phyloP scores from a whole-genome alignment of 208 protist species.

The Leishmania amazonensis region DNA sequence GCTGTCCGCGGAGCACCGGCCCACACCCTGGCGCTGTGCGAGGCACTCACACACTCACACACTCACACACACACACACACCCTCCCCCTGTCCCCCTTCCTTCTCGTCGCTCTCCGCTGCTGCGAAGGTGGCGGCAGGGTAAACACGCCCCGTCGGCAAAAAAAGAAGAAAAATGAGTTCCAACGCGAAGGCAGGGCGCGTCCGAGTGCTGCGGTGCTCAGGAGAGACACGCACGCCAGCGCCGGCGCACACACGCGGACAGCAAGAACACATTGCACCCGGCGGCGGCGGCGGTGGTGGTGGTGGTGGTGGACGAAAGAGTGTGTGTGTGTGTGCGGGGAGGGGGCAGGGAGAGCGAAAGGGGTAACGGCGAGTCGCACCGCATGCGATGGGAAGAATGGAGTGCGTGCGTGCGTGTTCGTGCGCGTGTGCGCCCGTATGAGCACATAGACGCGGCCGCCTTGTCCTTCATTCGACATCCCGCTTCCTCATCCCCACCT shows the following conservation, averaged over 20 bases:
- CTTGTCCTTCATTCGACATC: background rate
- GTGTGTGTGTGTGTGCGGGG: too few species aligned
- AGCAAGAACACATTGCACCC: too few species aligned
- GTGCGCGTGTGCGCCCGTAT: background rate
- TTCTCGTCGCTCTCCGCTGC: background rate
- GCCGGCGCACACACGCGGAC: too few species aligned
- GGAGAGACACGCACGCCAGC: too few species aligned
- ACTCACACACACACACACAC: background rate
- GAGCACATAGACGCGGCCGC: background rate
- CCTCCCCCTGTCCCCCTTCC: too few species aligned
- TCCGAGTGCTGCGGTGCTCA: background rate
- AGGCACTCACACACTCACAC: background rate
- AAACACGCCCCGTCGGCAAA: background rate
- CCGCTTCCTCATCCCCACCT: background rate
- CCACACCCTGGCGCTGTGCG: background rate
- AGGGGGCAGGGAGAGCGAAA: too few species aligned
- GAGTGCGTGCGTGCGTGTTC: background rate
- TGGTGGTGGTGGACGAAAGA: too few species aligned
- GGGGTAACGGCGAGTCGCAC: too few species aligned
- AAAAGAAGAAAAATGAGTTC: background rate
- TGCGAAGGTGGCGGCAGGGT: background rate
- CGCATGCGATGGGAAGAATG: too few species aligned
- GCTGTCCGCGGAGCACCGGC: background rate
- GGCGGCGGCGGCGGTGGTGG: too few species aligned
- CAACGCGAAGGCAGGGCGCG: too few species aligned